Evolutionary conservation across 495 filamentous ascomycete genomes (phyloP).

Genomic region (Aspergillus bridgeri): DNA sequence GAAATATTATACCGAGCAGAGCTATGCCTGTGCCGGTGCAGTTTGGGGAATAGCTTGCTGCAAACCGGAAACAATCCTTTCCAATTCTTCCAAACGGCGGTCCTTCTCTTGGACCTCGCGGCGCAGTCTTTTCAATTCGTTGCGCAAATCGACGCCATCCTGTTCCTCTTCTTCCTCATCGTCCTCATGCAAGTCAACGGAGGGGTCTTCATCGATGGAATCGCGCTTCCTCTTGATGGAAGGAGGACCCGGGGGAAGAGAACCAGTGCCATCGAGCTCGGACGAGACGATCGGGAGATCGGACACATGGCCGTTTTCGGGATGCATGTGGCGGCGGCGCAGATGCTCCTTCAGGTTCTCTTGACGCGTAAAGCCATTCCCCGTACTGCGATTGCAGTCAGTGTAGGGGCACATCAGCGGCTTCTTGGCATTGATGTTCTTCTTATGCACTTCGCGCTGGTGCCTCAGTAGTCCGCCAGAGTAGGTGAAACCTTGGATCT

Average conservation of each 20-base stretch:
- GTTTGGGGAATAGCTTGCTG: slow-evolving; percentile 42
- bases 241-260: slow-evolving; percentile 17
- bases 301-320: slow-evolving; percentile 41
- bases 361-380: slow-evolving; percentile 77
- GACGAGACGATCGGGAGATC: slow-evolving; percentile 30
- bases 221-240: slow-evolving; percentile 46
- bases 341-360: slow-evolving; percentile 93
- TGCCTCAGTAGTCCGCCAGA: slow-evolving; percentile 83
- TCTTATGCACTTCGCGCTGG: slow-evolving; percentile 86
- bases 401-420: slow-evolving; percentile 74
- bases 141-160: slow-evolving; percentile 47
- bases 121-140: slow-evolving; percentile 55
- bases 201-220: slow-evolving; percentile 31
- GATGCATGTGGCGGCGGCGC: slow-evolving; percentile 71
- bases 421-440: slow-evolving; percentile 79
- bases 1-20: background rate
- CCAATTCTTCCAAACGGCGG: slow-evolving; percentile 42
- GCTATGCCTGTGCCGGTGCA: slow-evolving; percentile 17
- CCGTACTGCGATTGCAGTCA: slow-evolving; percentile 83
- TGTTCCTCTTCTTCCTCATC: slow-evolving; percentile 23
- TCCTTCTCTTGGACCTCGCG: slow-evolving; percentile 54
- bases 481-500: slow-evolving; percentile 90
- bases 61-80: slow-evolving; percentile 42
- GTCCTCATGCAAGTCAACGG: slow-evolving; percentile 24
- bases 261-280: slow-evolving; percentile 30